These are phyloP conservation scores for Setaria viridis DNA, from an alignment of 202 grass and related monocot species.

Conservation along the genomic window DNA sequence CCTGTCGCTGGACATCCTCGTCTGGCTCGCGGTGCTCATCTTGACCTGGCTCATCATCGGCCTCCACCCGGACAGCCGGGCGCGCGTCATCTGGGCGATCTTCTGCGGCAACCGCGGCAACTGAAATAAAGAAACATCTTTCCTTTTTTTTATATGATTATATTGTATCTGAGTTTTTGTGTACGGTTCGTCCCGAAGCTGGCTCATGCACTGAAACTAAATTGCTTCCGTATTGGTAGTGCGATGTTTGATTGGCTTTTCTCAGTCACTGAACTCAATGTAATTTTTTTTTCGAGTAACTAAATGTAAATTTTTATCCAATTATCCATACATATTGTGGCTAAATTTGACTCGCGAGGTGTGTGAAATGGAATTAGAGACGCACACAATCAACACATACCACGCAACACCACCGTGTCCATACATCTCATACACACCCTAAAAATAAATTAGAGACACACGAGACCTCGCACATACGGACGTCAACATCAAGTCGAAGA, in stretches of 20 bases:
- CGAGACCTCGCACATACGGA: no score
- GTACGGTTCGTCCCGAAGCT: not conserved
- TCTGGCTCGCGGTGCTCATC: conserved; percentile 43
- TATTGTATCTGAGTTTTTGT: not conserved
- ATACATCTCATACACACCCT: no score
- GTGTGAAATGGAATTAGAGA: not conserved
- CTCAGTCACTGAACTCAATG: not conserved
- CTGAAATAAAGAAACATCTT: not conserved
- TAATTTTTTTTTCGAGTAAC: not conserved
- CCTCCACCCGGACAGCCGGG: conserved; percentile 30
- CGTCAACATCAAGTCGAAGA: no score
- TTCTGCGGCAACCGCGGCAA: conserved; percentile 25
- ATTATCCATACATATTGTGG: not conserved
- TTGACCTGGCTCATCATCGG: conserved; percentile 40
- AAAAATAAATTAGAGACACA: no score
- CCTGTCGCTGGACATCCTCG: conserved; percentile 45
- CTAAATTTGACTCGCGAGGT: not conserved
- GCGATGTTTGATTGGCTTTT: not conserved
- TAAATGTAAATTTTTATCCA: not conserved
- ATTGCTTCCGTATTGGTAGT: not conserved
- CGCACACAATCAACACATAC: no score
- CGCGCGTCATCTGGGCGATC: not conserved
- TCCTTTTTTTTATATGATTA: not conserved
- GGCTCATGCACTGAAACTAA: not conserved
- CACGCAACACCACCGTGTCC: no score